These are phyloP conservation scores for Aspergillus mulundensis DNA, from an alignment of 495 filamentous ascomycete species.

Conservation along the genomic window DNA sequence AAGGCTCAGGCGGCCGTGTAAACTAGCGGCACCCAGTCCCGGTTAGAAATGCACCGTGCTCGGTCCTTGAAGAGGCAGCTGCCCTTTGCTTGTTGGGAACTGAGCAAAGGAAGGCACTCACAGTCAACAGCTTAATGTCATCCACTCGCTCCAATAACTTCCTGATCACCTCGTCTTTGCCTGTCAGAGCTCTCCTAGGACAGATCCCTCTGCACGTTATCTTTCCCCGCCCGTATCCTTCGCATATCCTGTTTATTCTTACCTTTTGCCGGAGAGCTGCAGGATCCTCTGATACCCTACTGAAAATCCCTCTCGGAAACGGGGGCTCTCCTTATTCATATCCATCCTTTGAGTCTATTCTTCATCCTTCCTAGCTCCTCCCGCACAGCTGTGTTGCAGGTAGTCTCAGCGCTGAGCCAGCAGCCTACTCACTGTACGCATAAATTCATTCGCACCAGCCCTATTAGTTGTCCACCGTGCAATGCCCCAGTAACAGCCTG, in stretches of 20 bases:
- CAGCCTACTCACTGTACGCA: not conserved
- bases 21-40: not conserved
- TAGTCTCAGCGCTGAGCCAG: not conserved
- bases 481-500: constrained; percentile 2
- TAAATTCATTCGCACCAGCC: not conserved
- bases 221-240: not conserved
- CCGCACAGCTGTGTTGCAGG: not conserved
- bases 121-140: not conserved
- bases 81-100: not conserved
- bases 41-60: not conserved
- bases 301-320: not conserved
- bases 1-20: not conserved
- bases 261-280: not conserved
- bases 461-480: not conserved
- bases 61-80: constrained; percentile 10
- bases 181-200: not conserved
- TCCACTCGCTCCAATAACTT: not conserved
- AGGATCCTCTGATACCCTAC: not conserved
- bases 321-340: not conserved
- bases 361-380: not conserved
- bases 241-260: not conserved
- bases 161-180: not conserved
- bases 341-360: not conserved
- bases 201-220: not conserved
- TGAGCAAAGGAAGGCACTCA: constrained; percentile 9